Evolutionary conservation across 1,284 basidiomycete species (phyloP), one percentile per base, ranked within the genome.

Genomic region (Cystobasidium sp.): DNA sequence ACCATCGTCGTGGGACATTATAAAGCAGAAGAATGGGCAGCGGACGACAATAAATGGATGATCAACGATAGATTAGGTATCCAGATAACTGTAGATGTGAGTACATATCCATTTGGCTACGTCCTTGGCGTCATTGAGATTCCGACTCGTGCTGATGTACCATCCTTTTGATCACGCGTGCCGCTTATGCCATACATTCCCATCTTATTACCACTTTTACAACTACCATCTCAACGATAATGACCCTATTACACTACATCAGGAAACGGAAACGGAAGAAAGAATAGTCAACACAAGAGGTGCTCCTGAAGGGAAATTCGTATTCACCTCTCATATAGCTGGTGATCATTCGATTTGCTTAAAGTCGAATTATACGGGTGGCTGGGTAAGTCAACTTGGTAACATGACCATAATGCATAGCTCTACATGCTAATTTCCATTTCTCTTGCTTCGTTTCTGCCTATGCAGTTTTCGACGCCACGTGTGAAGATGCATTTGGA

Each of bases 1-100:
- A 99, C 97, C 18, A 90, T 97, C 47, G 94, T 99, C 18, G 94
- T 98, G 84, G 96, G 94, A n/a, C 91, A 93, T 81, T 97, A 97
- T 82, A 88, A 88, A 75, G 94, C 94, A 1, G 86, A 97, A 64
- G 91, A 97, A 83, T 99, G 94, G 94, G 87, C 89, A 56, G 91
- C 94, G 77, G 82, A 86, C 18, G 81, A 85, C 46, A 89, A 92
- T 79, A 81, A 82, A 49, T 99, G 96, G 84, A 81, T 84, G 8
- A 84, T 89, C 64, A 91, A 97, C 78, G 85, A 88, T 16, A 87
- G 91, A 62, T 86, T 99, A 31, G 94, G 94, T 0, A 92, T 99
- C 67, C 86, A 92, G 74, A 92, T 99, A 24, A 88, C 92, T 77
- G 93, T 99, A 49, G 89, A 92, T 82, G 94, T 94, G 77, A 79